phyloP scores from a whole-genome alignment of 257 asterid species.

The Cynanchum wilfordii region DNA sequence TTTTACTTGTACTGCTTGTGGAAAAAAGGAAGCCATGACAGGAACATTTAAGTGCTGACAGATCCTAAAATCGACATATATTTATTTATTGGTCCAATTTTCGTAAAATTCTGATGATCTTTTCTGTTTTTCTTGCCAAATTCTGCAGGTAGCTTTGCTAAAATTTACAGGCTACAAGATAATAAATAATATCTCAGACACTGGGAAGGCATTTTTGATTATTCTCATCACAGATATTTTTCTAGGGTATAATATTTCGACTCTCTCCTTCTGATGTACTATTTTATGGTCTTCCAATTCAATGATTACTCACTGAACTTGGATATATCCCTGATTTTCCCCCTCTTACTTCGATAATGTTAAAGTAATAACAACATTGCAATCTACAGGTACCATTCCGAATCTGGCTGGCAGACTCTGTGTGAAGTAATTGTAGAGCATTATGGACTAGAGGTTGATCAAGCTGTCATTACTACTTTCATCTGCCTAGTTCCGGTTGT shows the following conservation, averaged over 20 bases:
- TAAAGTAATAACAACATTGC: background rate
- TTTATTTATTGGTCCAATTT: background rate
- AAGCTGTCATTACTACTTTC: constrained; percentile 58
- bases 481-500: constrained; percentile 71
- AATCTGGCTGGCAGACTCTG: constrained; percentile 88
- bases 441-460: constrained; percentile 77
- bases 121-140: constrained; percentile 17
- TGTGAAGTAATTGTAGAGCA: constrained; percentile 73
- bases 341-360: background rate
- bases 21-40: background rate
- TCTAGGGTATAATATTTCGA: constrained; percentile 55
- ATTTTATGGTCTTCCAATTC: background rate
- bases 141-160: constrained; percentile 85
- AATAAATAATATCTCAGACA: constrained; percentile 71
- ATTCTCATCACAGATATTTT: constrained; percentile 85
- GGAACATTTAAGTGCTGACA: background rate
- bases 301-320: background rate
- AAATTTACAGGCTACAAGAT: constrained; percentile 91
- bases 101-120: constrained; percentile 10
- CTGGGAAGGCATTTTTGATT: constrained; percentile 86
- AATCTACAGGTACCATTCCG: constrained; percentile 84
- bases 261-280: background rate
- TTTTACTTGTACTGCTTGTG: background rate
- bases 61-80: background rate
- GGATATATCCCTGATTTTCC: background rate